Base-by-base conservation (phyloP, 441 rosid species). In the Aleurites moluccanus region DNA sequence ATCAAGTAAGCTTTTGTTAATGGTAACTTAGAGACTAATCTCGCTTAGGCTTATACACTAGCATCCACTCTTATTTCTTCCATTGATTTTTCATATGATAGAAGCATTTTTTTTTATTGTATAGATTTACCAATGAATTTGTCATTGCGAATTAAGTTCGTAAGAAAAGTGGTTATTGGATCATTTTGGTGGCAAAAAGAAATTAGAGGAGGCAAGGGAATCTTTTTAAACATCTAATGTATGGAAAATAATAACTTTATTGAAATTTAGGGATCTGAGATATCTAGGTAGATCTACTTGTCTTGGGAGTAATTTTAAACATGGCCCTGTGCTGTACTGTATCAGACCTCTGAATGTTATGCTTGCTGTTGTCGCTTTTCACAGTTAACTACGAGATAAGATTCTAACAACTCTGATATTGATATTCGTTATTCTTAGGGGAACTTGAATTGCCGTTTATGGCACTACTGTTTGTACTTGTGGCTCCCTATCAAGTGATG, bases 381-480 rank as follows among this genome's bases (percentile, higher is more conserved):
- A 28, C 16, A 6, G 13, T 35, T 8, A 8, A 38, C 1, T 21
- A 23, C 15, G 27, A 20, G 42, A 56, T 28, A 9, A 21, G 21
- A 44, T 23, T 7, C 59, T 1, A 13, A 6, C 40, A 64, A 28
- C 56, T 61, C 8, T 38, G 18, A 42, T 50, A 20, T 73, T 38
- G 33, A 44, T 44, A 11, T 80, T 50, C 56, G 42, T 68, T 81
- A 67, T 61, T 50, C 64, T n/a, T 79, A 92, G 98, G 94, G 76
- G 95, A 92, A 85, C 97, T 93, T 64, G 99, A 95, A 82, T 79
- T 95, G 86, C 98, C 97, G 21, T 87, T 91, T 61, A 65, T 88
- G 72, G 91, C 95, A 21, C 72, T 93, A 28, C 88, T 95, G 76
- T 77, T 91, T 84, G 89, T 87, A 78, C 87, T 91, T 69, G 87